phyloP scores from a whole-genome alignment of 768 basidiomycete species.

The Termitomyces sp. region DNA sequence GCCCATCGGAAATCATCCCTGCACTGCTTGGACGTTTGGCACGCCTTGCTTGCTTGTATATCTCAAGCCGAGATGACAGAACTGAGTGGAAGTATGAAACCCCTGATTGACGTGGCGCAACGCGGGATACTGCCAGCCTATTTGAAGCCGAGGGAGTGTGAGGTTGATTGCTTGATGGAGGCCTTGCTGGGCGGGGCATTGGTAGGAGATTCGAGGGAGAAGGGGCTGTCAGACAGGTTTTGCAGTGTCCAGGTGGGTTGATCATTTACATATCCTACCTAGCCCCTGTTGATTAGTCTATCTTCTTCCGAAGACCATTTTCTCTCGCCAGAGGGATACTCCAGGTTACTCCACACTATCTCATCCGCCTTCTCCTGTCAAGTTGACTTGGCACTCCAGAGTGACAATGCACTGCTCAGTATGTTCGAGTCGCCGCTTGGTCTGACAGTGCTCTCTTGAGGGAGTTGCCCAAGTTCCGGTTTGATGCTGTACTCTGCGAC shows the following conservation, averaged over 20 bases:
- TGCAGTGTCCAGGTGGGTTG: slow-evolving; percentile 32
- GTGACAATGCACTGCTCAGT: slow-evolving; percentile 16
- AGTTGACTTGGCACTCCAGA: slow-evolving; percentile 26
- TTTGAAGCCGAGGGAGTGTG: slow-evolving; percentile 35
- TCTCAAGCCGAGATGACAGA: neutral
- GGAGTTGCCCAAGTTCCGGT: too few species aligned
- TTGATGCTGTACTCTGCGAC: too few species aligned
- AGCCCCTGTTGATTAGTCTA: neutral
- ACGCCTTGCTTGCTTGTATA: slow-evolving; percentile 27
- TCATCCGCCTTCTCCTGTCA: slow-evolving; percentile 28
- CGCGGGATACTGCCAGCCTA: slow-evolving; percentile 34
- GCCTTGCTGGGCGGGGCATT: slow-evolving; percentile 33
- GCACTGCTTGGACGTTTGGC: slow-evolving; percentile 36
- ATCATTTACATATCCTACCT: too few species aligned
- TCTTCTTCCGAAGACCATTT: slow-evolving; percentile 24
- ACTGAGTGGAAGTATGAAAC: slow-evolving; percentile 22
- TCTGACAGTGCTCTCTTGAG: too few species aligned
- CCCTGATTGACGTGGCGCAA: slow-evolving; percentile 36
- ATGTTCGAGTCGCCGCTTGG: slow-evolving; percentile 17
- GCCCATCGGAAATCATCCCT: slow-evolving; percentile 30
- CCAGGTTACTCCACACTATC: slow-evolving; percentile 25
- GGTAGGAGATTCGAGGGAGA: slow-evolving; percentile 18
- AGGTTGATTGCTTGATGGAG: slow-evolving; percentile 40
- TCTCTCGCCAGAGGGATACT: slow-evolving; percentile 26
- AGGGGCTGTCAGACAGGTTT: slow-evolving; percentile 29